Percentiles rank a stretch among this genome's conserved stretches.
Conservation (phyloP, 345 rosid species). For the Citrus cavaleriei region DNA sequence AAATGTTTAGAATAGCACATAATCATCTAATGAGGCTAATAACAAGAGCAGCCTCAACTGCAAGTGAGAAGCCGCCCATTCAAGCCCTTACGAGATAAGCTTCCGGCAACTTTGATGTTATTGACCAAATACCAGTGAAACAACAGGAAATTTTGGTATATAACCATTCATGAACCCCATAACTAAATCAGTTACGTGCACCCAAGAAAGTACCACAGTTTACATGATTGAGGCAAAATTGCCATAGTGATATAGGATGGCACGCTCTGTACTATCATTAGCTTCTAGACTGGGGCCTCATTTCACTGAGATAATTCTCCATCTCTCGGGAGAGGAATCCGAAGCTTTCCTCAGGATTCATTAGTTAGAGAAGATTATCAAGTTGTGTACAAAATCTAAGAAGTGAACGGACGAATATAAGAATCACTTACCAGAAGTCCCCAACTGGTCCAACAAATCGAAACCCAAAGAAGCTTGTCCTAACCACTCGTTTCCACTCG, state of each 20-base stretch:
- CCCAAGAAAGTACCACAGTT: not conserved
- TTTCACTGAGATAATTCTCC: not conserved
- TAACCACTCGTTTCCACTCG: slow-evolving; percentile 73
- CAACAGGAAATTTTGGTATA: not conserved
- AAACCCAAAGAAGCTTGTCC: slow-evolving; percentile 65
- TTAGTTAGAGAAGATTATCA: not conserved
- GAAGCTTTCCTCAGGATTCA: not conserved
- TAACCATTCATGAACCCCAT: not conserved
- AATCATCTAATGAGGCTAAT: not conserved
- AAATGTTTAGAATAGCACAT: not conserved
- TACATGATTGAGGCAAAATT: not conserved
- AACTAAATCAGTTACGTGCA: not conserved
- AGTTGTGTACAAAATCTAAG: not conserved
- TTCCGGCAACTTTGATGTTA: not conserved
- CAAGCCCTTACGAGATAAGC: not conserved
- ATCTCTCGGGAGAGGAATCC: not conserved
- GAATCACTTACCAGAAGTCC: slow-evolving; percentile 61
- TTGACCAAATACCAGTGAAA: not conserved
- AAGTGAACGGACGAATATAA: not conserved
- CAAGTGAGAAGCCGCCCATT: not conserved
- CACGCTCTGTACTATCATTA: not conserved
- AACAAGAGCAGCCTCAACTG: not conserved
- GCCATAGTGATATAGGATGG: not conserved
- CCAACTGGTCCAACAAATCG: slow-evolving; percentile 87
- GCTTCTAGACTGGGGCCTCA: not conserved